Evolutionary conservation across 2,329 filamentous ascomycete genomes (phyloP), one percentile per base, ranked within the genome.

Genomic region (Colletotrichum filicis): DNA sequence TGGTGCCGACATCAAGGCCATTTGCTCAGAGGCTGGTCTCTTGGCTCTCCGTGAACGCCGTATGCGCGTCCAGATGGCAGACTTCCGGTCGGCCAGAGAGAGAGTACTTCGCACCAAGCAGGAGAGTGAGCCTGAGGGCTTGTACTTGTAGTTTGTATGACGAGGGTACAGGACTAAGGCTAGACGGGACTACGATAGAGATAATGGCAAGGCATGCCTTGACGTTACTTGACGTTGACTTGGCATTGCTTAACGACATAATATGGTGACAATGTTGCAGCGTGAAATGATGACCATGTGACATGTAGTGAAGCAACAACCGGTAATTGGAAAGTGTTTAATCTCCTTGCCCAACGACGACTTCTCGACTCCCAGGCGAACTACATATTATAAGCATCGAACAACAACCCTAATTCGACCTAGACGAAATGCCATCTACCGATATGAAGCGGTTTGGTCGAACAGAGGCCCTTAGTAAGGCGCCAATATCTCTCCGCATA

Each of bases 61-160:
- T 80, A 99, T 99, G 97, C 92, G 96, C 68, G 97, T 99, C 71
- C 96, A 98, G 85, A 99, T 99, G 97, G 94, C 95, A 8, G 97
- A 99, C 84, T 99, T 99, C 89, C 89, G 97, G 68, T 89, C 95
- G 69, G 97, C 97, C 28, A 91, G 96, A 78, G 97, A 99, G 86
- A 92, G 95, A 76, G 97, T 99, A 75, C 89, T 99, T 83, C 97
- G 97, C 87, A 99, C 97, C 62, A 99, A 99, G 92, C 97, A 93
- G 80, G 97, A 99, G 87, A 96, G 96, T 78, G 97, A 98, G 86
- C 97, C 97, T 0, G 97, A 99, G 87, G 97, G 97, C 78, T 86
- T 99, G 90, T 99, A 99, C 87, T 92, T 99, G 93, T 99, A 98
- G 79, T 81, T 59, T 71, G 62, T 67, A 71, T 62, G 66, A 71